Evolutionary conservation across 805 yeast genomes (phyloP), one percentile per base, ranked within the genome.

Genomic region (Hanseniaspora lachancei): DNA sequence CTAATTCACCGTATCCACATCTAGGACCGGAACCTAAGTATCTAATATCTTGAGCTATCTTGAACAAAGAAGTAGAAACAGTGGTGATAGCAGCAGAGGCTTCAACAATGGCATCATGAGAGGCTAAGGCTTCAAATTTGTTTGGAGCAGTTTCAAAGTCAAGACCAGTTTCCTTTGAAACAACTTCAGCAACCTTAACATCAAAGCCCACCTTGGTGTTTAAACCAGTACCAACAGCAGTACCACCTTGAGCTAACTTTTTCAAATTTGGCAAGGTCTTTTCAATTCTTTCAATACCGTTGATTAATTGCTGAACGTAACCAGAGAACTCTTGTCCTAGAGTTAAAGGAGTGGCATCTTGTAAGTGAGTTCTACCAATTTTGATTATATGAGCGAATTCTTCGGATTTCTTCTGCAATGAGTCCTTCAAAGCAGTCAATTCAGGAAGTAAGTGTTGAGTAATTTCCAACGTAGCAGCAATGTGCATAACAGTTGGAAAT

Each of bases 401-500:
- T 39, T 84, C 81, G 39, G 89, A 68, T 75, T 93, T 93, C 59
- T 69, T 76, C 50, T 78, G 77, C 61, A 93, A 74, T n/a, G 96
- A 76, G 66, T 83, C 85, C 71, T 86, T 86, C 66, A 93, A 81
- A 46, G 73, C 75, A 57, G 78, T 75, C 67, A 93, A 77, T 66
- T 88, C 86, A 18, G 98, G 98, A 54, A 91, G 63, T 70, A 93
- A 77, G 43, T 76, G 74, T 67, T 78, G 66, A 55, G 83, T 74
- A 73, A 91, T 86, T 75, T 91, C 96, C 44, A 85, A 79, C 60
- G 89, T 96, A 20, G 97, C 96, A 57, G 98, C 97, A 72, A 93
- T 91, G 76, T 93, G 98, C 98, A 93, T 93, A 57, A 91, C 98
- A 39, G 98, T 89, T 63, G 98, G 98, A 86, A 93, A 93, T 55